Evolutionary conservation across 176 grass and related monocot species (phyloP), one percentile per base, ranked within the genome.

Genomic region (Oryza australiensis): DNA sequence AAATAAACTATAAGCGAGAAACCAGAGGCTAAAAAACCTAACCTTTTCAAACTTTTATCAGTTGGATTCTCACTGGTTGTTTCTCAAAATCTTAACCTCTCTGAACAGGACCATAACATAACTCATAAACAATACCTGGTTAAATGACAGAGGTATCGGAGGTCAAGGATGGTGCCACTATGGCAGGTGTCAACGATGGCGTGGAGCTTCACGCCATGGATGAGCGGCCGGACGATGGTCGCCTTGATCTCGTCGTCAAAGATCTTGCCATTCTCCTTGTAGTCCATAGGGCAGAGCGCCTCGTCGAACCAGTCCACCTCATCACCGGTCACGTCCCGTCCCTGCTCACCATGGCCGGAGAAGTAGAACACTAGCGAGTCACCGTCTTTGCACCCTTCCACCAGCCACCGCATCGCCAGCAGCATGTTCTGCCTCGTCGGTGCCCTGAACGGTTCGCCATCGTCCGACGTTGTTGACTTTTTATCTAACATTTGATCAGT

Each of bases 351-450:
- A 75, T 98, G 95, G 11, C 95, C 94, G 8, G 94, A 97, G 89
- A 90, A 97, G 62, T 94, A 91, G 86, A 97, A 97, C 89, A 94
- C 87, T 67, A 97, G 89, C 3, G 94, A 97, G 79, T 97, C 89
- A 0, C 94, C 91, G 1, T 23, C 13, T 38, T 2, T 0, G 87
- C 79, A 71, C 0, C 80, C 94, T 0, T 26, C 66, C 68, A 97
- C 85, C 26, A 94, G 89, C 94, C 94, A 97, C 42, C 85, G 78
- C 94, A 97, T 97, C 84, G 91, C 94, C 6, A n/a, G 35, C 15
- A 83, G 57, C 34, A 97, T 30, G 89, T 92, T 92, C 83, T 81
- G 55, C 88, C 83, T 79, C 34, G 87, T 97, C 35, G 94, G 94
- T 30, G 74, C 73, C 35, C 40, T 72, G 0, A 2, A 14, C 9